Percentiles rank a stretch among this genome's conserved stretches.
phyloP scores from a whole-genome alignment of 2,329 filamentous ascomycete genomes.

The Hypoxylon sp. region DNA sequence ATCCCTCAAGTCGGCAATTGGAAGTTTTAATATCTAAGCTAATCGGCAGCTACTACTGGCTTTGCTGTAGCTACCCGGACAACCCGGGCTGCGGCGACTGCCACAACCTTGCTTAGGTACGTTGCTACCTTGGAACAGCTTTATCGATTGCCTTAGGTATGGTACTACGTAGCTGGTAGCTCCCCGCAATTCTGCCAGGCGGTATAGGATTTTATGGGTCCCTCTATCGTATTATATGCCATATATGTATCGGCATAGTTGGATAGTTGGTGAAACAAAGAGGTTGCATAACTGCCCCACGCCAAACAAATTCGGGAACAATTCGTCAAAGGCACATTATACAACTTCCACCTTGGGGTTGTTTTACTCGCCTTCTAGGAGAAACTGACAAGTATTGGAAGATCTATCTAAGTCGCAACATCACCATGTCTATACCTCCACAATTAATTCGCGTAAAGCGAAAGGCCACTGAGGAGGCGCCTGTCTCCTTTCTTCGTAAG shows the following conservation, averaged over 20 bases:
- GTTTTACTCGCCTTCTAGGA: not conserved
- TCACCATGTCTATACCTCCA: constrained; percentile 69
- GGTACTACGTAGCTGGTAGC: not conserved
- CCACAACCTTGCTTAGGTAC: constrained; percentile 3
- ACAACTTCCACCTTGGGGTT: constrained; percentile 3
- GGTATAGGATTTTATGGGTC: constrained; percentile 22
- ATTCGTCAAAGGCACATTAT: not conserved
- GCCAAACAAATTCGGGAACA: not conserved
- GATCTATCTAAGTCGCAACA: constrained; percentile 1
- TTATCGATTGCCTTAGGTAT: not conserved
- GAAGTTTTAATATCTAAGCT: not conserved
- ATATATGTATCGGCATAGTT: constrained; percentile 9
- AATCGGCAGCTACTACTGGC: not conserved
- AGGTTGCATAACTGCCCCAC: constrained; percentile 18
- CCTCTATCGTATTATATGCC: not conserved
- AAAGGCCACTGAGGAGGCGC: constrained; percentile 68
- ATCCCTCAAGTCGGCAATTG: constrained; percentile 25
- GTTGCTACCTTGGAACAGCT: too few species aligned
- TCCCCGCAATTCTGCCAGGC: constrained; percentile 39
- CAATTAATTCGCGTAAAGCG: constrained; percentile 73
- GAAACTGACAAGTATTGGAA: not conserved
- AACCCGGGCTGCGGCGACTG: not conserved
- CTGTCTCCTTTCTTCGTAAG: constrained; percentile 70
- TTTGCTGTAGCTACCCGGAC: not conserved
- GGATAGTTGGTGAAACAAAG: constrained; percentile 14